phyloP scores from a whole-genome alignment of 805 yeast genomes.

The Lipomyces yamadae region DNA sequence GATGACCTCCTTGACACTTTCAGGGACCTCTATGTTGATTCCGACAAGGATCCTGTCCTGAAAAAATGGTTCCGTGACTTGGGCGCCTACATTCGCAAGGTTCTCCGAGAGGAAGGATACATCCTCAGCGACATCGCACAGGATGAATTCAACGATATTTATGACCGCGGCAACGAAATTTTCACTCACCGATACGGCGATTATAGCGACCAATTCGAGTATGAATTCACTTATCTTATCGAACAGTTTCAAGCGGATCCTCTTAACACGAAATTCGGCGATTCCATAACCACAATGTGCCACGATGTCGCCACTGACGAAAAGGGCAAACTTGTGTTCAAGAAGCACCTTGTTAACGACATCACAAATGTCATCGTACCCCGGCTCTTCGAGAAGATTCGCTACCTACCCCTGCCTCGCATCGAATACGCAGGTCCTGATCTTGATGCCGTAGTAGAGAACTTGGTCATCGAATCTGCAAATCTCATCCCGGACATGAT shows the following conservation, averaged over 20 bases:
- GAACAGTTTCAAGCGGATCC: conserved; percentile 31
- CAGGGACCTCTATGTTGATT: conserved; percentile 26
- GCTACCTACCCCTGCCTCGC: conserved; percentile 36
- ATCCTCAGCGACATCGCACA: conserved; percentile 22
- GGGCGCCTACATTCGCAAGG: conserved; percentile 24
- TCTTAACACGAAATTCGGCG: conserved; percentile 22
- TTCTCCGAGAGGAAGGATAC: conserved; percentile 32
- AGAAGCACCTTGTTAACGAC: conserved; percentile 25
- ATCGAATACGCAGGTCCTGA: conserved; percentile 31
- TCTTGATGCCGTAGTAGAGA: conserved; percentile 35
- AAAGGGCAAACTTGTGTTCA: conserved; percentile 13
- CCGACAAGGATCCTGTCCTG: conserved; percentile 34
- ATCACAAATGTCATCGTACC: conserved; percentile 29
- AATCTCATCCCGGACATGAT: conserved; percentile 33
- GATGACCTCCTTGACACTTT: conserved; percentile 21
- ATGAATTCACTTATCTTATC: conserved; percentile 20
- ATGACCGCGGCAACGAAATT: conserved; percentile 26
- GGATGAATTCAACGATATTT: conserved; percentile 24
- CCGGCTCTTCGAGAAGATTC: conserved; percentile 18
- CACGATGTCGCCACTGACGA: conserved; percentile 27
- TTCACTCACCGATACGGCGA: conserved; percentile 20
- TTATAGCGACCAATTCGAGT: conserved; percentile 24
- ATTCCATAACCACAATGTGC: conserved; percentile 15
- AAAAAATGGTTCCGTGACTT: conserved; percentile 27
- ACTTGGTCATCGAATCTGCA: conserved; percentile 31